Base-by-base conservation (phyloP, 495 filamentous ascomycete genomes). In the Xylaria castorea region DNA sequence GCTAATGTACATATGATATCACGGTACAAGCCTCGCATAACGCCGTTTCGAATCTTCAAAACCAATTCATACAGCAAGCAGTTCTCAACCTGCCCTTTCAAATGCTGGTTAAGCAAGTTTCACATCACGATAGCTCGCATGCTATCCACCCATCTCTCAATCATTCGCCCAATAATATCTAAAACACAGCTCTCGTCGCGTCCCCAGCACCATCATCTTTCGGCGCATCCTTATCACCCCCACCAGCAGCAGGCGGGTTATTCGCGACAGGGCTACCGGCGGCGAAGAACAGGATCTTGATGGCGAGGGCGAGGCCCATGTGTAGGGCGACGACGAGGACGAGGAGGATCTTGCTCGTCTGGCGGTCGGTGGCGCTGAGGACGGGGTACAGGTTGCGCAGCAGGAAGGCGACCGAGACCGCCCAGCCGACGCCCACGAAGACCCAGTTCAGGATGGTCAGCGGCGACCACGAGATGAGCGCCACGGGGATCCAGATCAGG, bases 251-350 rank as follows among this genome's bases (percentile, higher is more conserved):
- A 5, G 73, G 63, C 42, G 77, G 71, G n/a, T 72, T 67, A 55
- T 89, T 87, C 32, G 86, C 85, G 40, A 86, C 88, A 5, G 91
- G 91, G 81, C 92, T 93, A 48, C 86, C 90, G 66, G 92, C 89
- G 82, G 95, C 95, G 84, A 99, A 99, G 88, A 98, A 98, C 18
- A 97, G 83, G 71, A 97, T 89, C 86, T 97, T 98, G 81, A 99
- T 98, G 5, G 95, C 91, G 77, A 98, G 87, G 8, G 95, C 90
- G 75, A 99, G 83, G 18, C 91, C 97, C 25, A 94, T 91, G 84
- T 99, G 96, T 73, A 98, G 84, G 30, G 86, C 86, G 48, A 98
- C 88, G 61, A 98, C 94, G 63, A 94, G 83, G 51, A 97, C 86
- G 72, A 99, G 85, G 68, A 99, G 83, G 68, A 94, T 87, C 85